Evolutionary conservation across 1,139 yeast genomes (phyloP), one percentile per base, ranked within the genome.

Genomic region (Geotrichum carabidarum): DNA sequence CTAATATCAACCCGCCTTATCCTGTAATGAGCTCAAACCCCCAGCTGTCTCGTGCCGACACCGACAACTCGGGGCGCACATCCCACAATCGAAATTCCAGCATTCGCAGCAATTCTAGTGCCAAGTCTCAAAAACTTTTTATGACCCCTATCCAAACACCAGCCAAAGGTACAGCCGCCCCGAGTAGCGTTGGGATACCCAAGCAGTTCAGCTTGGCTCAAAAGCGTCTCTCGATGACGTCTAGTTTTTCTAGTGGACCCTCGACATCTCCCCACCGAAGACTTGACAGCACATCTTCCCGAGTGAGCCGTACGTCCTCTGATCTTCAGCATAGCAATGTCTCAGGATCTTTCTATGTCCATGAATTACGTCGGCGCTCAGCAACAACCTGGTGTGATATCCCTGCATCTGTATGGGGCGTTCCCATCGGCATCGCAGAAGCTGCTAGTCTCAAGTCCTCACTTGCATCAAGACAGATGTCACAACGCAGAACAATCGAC

Each of bases 351-450:
- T 70, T 71, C 41, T 84, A 84, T 63, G 86, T 85, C 3, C 71
- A 75, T 49, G 69, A 76, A 7, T 66, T 84, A 18, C 71, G 88
- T 38, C 72, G 76, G 48, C 75, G 73, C 47, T 77, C 82, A 0
- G 83, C 88, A 0, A 81, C 76, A 56, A 81, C 63, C 14, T 66
- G 69, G 60, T 63, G 81, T 56, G 84, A 80, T 48, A 73, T 76
- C 0, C 77, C 82, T 0, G 77, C 85, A 1, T 74, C 76, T 0
- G 76, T 76, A 53, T 81, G 85, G 83, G 80, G 79, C 46, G 71
- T 85, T 47, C 91, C 91, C 0, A 76, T 81, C 8, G 90, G 88
- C 2, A 82, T 84, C 17, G 63, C 84, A 73, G 58, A 73, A 71
- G 57, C 44, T 7, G 27, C 51, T 8, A 15, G 47, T 11, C 27